These are phyloP conservation scores for Lepidium sativum DNA, from an alignment of 345 rosid species.

Conservation along the genomic window DNA sequence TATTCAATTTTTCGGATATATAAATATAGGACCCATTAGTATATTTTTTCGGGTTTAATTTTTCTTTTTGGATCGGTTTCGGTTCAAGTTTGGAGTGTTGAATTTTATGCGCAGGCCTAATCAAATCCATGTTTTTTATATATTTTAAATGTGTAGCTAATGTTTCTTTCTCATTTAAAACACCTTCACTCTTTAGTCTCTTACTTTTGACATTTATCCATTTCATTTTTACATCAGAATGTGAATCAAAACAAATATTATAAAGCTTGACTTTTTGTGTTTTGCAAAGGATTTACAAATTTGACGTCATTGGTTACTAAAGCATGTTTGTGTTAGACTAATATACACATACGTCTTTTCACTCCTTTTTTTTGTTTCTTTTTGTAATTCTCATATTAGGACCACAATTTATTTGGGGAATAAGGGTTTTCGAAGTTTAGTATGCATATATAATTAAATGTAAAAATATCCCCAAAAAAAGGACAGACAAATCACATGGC, in stretches of 20 bases:
- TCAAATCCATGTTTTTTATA: background rate
- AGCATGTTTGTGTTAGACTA: background rate
- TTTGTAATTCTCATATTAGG: no score
- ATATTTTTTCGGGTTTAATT: no score
- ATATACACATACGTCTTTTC: background rate
- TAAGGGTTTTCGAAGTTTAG: no score
- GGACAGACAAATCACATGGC: background rate
- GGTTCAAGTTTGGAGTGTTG: no score
- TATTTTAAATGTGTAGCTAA: background rate
- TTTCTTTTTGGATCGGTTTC: no score
- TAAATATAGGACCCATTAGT: no score
- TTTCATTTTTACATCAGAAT: background rate
- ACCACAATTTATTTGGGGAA: no score
- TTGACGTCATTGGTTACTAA: background rate
- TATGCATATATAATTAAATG: background rate
- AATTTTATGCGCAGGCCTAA: no score
- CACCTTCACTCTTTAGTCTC: background rate
- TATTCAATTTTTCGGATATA: no score
- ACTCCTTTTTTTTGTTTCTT: no score
- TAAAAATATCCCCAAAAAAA: background rate
- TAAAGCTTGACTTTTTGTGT: background rate
- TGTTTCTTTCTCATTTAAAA: background rate
- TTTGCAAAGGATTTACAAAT: background rate
- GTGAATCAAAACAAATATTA: background rate
- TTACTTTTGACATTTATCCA: slow-evolving; percentile 9